Evolutionary conservation across 192 early-diverging fungal species (phyloP).

Genomic region (Entomortierella parvispora): DNA sequence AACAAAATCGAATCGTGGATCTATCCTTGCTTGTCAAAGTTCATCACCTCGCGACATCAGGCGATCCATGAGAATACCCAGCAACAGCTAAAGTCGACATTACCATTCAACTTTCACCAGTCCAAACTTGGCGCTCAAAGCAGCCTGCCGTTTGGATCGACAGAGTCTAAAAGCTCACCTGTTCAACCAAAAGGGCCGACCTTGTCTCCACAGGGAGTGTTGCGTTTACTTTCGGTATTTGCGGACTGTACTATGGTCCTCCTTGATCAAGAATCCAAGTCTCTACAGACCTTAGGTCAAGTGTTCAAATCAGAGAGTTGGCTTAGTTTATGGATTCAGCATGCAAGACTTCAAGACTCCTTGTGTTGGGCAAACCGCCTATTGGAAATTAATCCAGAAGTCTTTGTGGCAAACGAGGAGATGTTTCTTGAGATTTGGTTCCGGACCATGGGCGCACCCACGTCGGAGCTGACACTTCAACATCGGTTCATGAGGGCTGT

Average conservation of each 20-base stretch:
- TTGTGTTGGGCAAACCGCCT: slow-evolving; percentile 27
- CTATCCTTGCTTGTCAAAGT: slow-evolving; percentile 12
- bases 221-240: slow-evolving; percentile 5
- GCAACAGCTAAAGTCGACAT: not conserved
- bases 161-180: not conserved
- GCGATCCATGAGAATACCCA: slow-evolving; percentile 6
- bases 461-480: slow-evolving; percentile 34
- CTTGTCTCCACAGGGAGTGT: not conserved
- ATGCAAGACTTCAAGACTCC: slow-evolving; percentile 15
- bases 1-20: slow-evolving; percentile 20
- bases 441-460: slow-evolving; percentile 15
- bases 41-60: slow-evolving; percentile 22
- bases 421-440: slow-evolving; percentile 32
- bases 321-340: slow-evolving; percentile 17
- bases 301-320: slow-evolving; percentile 11
- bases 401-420: slow-evolving; percentile 22
- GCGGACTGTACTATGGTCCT: slow-evolving; percentile 24
- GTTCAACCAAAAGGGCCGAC: too few species aligned
- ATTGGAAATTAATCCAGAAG: slow-evolving; percentile 1
- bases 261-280: not conserved
- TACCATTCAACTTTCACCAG: not conserved
- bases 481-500: slow-evolving; percentile 14
- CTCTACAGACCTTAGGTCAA: not conserved
- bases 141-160: not conserved
- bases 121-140: not conserved